Percentiles rank a stretch among this genome's conserved stretches.
phyloP scores from a whole-genome alignment of 441 rosid genomes.

The Oxalis stricta region DNA sequence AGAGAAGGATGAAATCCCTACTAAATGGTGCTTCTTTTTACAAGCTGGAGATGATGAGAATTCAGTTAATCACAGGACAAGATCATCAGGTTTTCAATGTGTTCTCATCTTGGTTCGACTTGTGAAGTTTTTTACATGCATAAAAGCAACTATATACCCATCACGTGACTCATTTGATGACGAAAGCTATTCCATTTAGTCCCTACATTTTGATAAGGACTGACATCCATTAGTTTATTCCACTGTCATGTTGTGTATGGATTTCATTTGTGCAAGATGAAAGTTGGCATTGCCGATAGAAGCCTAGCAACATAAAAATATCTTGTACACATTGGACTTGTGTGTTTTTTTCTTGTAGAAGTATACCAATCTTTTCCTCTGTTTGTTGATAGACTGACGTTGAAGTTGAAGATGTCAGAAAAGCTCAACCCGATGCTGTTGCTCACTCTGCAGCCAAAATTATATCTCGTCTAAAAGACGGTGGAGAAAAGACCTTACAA shows the following conservation, averaged over 20 bases:
- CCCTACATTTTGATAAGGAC: background rate
- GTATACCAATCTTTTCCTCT: slow-evolving; percentile 8
- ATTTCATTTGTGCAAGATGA: background rate
- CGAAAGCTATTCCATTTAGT: too few relatives aligned
- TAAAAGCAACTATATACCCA: too few relatives aligned
- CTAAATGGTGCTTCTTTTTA: slow-evolving; percentile 45
- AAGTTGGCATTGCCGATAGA: too few relatives aligned
- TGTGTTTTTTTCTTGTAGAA: background rate
- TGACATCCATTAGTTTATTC: too few relatives aligned
- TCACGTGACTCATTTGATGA: too few relatives aligned
- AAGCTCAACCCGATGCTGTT: slow-evolving; percentile 71
- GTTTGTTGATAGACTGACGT: slow-evolving; percentile 37
- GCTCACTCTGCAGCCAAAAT: slow-evolving; percentile 63
- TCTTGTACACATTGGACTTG: background rate
- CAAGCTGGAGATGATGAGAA: slow-evolving; percentile 72
- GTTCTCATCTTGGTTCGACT: background rate
- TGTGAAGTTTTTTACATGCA: background rate
- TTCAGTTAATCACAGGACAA: slow-evolving; percentile 66
- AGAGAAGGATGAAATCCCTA: slow-evolving; percentile 19
- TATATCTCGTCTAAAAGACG: slow-evolving; percentile 53
- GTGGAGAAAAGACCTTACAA: slow-evolving; percentile 44
- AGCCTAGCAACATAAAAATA: background rate
- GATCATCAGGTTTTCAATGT: slow-evolving; percentile 53
- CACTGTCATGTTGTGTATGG: too few relatives aligned
- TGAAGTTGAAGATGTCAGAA: slow-evolving; percentile 64